Conservation (phyloP, 495 filamentous ascomycete genomes). For the Bryoglossum gracile region DNA sequence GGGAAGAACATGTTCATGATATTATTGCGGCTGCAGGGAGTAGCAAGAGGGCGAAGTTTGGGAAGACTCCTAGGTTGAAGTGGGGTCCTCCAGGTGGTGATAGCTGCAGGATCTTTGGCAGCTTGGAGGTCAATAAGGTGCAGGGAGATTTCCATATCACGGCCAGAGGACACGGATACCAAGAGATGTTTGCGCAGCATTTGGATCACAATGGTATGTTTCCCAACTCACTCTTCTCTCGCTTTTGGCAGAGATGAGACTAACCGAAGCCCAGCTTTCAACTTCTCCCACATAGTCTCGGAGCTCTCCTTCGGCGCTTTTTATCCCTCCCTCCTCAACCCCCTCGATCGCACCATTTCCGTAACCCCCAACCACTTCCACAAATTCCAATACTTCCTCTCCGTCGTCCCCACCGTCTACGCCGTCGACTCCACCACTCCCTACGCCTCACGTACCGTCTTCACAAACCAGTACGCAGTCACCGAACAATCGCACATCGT, state of each 20-base stretch:
- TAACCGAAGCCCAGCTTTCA: slow-evolving; percentile 62
- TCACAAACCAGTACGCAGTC: slow-evolving; percentile 97
- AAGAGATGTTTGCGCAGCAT: slow-evolving; percentile 55
- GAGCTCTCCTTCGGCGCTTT: slow-evolving; percentile 95
- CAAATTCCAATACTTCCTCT: slow-evolving; percentile 98
- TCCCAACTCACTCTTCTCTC: neutral
- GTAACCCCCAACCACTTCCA: slow-evolving; percentile 68
- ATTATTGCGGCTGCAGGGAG: slow-evolving; percentile 57
- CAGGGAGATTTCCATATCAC: slow-evolving; percentile 99
- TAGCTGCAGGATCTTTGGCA: slow-evolving; percentile 85
- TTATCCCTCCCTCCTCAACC: slow-evolving; percentile 89
- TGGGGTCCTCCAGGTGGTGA: slow-evolving; percentile 37
- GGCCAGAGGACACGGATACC: slow-evolving; percentile 88
- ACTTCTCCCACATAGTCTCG: slow-evolving; percentile 95
- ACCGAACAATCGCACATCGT: slow-evolving; percentile 71
- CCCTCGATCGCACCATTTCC: slow-evolving; percentile 85
- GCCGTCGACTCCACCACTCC: slow-evolving; percentile 44
- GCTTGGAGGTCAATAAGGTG: slow-evolving; percentile 87
- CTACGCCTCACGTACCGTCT: slow-evolving; percentile 46
- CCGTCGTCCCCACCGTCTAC: slow-evolving; percentile 93
- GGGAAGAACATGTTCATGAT: slow-evolving; percentile 67
- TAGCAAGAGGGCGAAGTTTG: slow-evolving; percentile 44
- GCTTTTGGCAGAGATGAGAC: neutral
- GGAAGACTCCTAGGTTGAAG: slow-evolving; percentile 63
- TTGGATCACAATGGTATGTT: slow-evolving; percentile 72